These are phyloP conservation scores for Ammopiptanthus mongolicus DNA, from an alignment of 306 rosid genomes.

Conservation along the genomic window DNA sequence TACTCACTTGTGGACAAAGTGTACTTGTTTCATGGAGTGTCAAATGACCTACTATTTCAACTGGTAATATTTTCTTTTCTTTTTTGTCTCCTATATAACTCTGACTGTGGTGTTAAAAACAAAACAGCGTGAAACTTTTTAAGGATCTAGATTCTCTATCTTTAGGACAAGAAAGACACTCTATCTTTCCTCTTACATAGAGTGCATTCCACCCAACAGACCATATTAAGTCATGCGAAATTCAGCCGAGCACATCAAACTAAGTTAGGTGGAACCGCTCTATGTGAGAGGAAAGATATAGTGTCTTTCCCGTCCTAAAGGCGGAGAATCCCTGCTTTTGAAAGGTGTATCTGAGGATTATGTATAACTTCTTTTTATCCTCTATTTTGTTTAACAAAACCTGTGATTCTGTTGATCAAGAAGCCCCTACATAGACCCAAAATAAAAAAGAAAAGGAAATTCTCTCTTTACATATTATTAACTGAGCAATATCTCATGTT, in stretches of 20 bases:
- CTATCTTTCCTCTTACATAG: too few species aligned
- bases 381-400: background rate
- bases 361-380: background rate
- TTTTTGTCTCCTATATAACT: background rate
- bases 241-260: too few species aligned
- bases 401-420: background rate
- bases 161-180: too few species aligned
- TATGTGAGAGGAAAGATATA: too few species aligned
- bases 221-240: too few species aligned
- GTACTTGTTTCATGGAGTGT: constrained; percentile 71
- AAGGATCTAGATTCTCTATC: too few species aligned
- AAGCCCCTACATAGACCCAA: background rate
- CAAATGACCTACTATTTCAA: constrained; percentile 70
- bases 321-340: too few species aligned
- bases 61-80: constrained; percentile 46
- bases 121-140: background rate
- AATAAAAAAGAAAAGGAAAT: background rate
- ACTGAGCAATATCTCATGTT: background rate
- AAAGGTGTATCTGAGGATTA: background rate
- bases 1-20: constrained; percentile 44
- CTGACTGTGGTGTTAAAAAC: background rate
- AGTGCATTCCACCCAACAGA: too few species aligned
- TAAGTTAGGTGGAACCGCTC: too few species aligned
- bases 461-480: background rate
- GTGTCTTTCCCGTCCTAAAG: too few species aligned